phyloP scores from a whole-genome alignment of 1,139 yeast genomes.

The Yamadazyma sp. region DNA sequence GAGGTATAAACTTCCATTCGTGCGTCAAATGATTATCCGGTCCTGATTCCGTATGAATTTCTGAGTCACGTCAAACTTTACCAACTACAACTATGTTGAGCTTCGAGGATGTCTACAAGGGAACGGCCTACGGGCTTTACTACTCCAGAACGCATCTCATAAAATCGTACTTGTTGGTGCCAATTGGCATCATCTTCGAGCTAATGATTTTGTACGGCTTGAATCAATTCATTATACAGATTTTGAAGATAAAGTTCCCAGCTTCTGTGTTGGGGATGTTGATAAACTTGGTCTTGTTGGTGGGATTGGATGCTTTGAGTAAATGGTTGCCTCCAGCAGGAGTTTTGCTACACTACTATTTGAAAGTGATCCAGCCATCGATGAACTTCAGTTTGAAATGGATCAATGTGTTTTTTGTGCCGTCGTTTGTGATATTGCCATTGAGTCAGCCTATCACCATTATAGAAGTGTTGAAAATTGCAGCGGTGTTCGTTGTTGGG shows the following conservation, averaged over 20 bases:
- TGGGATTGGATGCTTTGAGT: constrained; percentile 30
- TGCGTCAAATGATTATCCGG: constrained; percentile 1
- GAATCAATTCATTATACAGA: constrained; percentile 48
- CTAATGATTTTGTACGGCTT: constrained; percentile 60
- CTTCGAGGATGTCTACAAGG: constrained; percentile 8
- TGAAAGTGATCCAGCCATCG: constrained; percentile 57
- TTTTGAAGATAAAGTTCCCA: constrained; percentile 62
- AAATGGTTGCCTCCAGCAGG: constrained; percentile 10
- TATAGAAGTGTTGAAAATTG: constrained; percentile 70
- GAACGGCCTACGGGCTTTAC: constrained; percentile 17
- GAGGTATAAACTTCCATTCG: constrained; percentile 6
- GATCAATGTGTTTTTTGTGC: constrained; percentile 79
- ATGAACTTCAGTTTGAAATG: constrained; percentile 71
- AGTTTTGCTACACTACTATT: constrained; percentile 36
- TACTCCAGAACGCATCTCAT: constrained; percentile 25
- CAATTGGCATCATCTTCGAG: constrained; percentile 34
- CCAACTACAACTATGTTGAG: background rate
- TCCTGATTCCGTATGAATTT: background rate
- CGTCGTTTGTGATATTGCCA: constrained; percentile 73
- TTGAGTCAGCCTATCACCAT: constrained; percentile 62
- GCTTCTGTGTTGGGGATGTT: constrained; percentile 78
- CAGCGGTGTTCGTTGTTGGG: constrained; percentile 70
- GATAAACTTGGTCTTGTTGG: constrained; percentile 51
- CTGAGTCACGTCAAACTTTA: background rate
- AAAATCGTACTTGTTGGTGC: constrained; percentile 35